Evolutionary conservation across 352 stramenopile species (phyloP), one percentile per base, ranked within the genome.

Genomic region (Pythium volutum): DNA sequence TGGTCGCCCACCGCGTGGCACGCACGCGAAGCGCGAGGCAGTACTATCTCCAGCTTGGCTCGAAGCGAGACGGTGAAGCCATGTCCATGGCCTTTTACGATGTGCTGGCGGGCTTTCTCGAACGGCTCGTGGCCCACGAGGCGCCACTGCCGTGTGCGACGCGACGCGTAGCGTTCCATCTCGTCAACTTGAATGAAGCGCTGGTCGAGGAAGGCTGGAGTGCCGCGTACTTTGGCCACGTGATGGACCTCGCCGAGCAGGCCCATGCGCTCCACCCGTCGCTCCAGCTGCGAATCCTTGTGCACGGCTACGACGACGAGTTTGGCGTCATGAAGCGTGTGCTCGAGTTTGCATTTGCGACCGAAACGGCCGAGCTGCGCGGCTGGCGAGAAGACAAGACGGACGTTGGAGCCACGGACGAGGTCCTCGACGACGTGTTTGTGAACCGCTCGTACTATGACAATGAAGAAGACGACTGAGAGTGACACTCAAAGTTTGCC

Each of bases 341-440:
- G 4, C 23, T 42, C 22, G 52, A 59, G 36, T 59, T 59, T 59
- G 38, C 16, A 7, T 39, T 59, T 20, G 52, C 52, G 15, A 59
- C 52, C 1, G 25, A 34, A 25, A 36, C 23, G 10, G 36, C 31
- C 8, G 14, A 16, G 18, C 14, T 61, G 20, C 41, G 27, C 29
- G 27, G 45, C 8, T 61, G 39, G 39, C 7, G 12, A 12, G 41
- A 45, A 27, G 54, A 61, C 33, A 27, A 12, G 2, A 27, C 38
- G 12, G 15, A 61, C n/a, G 22, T 46, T 12, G 41, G 36, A 1
- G 27, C 26, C 11, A 18, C 29, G 16, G 54, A 61, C 31, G 41
- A 45, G 3, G 16, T n/a, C 11, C 25, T 61, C n/a, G 54, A 61
- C 27, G 49, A 31, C 10, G 42, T 61, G n/a, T 61, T 61, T 61